Conservation (phyloP, 2,329 filamentous ascomycete genomes). For the Epichloe uncinata region DNA sequence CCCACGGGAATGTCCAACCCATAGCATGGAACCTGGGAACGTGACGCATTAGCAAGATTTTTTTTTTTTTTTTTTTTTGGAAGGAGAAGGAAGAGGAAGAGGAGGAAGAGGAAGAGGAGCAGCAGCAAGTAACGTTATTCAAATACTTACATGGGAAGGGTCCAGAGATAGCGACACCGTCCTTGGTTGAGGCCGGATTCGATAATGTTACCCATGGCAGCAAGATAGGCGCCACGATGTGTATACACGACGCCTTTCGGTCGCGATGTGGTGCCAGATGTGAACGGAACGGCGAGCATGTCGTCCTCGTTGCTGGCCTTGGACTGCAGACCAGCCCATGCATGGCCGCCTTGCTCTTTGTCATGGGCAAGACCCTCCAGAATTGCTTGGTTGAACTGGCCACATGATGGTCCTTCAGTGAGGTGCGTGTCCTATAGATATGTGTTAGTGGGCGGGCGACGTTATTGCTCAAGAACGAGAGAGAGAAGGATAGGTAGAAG, state of each 20-base stretch:
- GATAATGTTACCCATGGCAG: constrained; percentile 70
- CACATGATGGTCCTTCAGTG: constrained; percentile 57
- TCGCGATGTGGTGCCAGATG: constrained; percentile 78
- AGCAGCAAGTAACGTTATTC: too few species aligned
- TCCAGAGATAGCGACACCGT: constrained; percentile 79
- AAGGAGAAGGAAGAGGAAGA: too few species aligned
- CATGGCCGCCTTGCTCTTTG: constrained; percentile 45
- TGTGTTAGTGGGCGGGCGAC: neutral
- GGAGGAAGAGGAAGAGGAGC: too few species aligned
- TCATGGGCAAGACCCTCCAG: constrained; percentile 69
- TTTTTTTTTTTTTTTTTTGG: too few species aligned
- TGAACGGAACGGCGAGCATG: constrained; percentile 81
- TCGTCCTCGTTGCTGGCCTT: constrained; percentile 65
- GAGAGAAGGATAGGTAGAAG: neutral
- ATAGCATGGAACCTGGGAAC: constrained; percentile 47
- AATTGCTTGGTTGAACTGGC: constrained; percentile 74
- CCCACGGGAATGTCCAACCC: constrained; percentile 86
- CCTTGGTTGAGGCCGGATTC: constrained; percentile 73
- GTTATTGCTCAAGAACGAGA: too few species aligned
- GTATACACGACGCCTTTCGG: constrained; percentile 93
- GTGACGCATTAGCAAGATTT: neutral
- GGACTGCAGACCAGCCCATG: constrained; percentile 65
- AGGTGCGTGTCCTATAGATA: constrained; percentile 57
- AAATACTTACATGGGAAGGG: constrained; percentile 61
- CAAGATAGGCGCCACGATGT: constrained; percentile 77